These are phyloP conservation scores for Triticum timopheevii DNA, from an alignment of 176 grass and related monocot genomes.

Conservation along the genomic window DNA sequence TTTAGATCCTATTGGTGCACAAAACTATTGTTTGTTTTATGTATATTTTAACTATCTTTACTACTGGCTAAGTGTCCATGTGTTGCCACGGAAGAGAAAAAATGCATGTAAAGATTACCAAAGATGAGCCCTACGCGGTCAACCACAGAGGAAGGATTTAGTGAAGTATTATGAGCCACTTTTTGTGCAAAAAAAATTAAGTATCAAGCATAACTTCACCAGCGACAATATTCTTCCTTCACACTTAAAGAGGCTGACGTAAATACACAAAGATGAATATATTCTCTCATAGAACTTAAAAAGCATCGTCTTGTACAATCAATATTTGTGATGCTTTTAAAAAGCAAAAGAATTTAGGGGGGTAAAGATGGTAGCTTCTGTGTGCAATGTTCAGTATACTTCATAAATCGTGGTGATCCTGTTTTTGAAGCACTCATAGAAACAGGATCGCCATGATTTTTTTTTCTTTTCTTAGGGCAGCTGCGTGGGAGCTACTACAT, in stretches of 20 bases:
- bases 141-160: not conserved
- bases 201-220: not conserved
- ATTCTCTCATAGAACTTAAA: not conserved
- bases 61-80: too few species aligned
- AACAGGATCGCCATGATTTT: too few species aligned
- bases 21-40: not conserved
- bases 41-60: not conserved
- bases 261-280: not conserved
- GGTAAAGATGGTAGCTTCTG: not conserved
- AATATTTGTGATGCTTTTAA: not conserved
- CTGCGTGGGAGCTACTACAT: too few species aligned
- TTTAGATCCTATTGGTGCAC: not conserved
- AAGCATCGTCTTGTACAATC: not conserved
- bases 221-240: not conserved
- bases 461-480: too few species aligned
- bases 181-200: not conserved
- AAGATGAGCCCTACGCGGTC: not conserved
- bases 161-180: not conserved
- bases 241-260: not conserved
- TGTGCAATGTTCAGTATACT: not conserved
- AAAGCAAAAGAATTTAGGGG: not conserved
- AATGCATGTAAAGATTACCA: too few species aligned
- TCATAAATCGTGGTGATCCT: too few species aligned
- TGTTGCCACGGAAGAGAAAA: too few species aligned
- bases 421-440: too few species aligned